A percentile compares a stretch with the other conserved stretches of the same genome.
These are phyloP conservation scores for Diaporthe australafricana DNA, from an alignment of 2,329 filamentous ascomycete genomes.

Conservation along the genomic window DNA sequence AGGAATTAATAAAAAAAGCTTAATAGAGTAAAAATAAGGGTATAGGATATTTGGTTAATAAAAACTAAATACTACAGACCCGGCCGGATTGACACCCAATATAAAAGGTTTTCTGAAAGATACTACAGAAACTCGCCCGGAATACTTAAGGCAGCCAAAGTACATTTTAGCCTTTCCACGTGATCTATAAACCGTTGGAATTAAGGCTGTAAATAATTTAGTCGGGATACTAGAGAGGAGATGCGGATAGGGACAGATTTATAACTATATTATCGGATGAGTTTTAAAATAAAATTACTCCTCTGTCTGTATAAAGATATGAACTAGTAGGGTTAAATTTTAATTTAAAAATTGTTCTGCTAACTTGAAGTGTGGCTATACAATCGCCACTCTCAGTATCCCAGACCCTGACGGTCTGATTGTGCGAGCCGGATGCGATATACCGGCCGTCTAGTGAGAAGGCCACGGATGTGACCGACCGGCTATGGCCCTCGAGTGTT, in stretches of 20 bases:
- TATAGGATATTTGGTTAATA: too few relatives aligned
- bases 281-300: too few relatives aligned
- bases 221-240: too few relatives aligned
- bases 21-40: neutral
- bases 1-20: neutral
- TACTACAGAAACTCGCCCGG: neutral
- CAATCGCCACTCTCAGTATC: neutral
- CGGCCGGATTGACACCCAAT: neutral
- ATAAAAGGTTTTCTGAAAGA: neutral
- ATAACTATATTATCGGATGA: too few relatives aligned
- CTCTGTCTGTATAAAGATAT: neutral
- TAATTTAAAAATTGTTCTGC: conserved; percentile 1
- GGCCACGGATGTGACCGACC: conserved; percentile 1
- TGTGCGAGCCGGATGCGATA: neutral
- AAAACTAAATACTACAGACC: neutral
- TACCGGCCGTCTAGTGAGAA: conserved; percentile 27
- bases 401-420: neutral
- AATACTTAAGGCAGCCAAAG: neutral
- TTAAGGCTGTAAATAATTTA: neutral
- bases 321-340: neutral
- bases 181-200: neutral
- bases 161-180: neutral
- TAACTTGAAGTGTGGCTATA: conserved; percentile 38
- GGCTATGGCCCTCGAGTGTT: conserved; percentile 17
- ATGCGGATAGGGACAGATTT: neutral